A percentile compares a stretch with the other conserved stretches of the same genome.
Evolutionary conservation across 2,329 filamentous ascomycete species (phyloP).

Genomic region (Apiospora koreana): DNA sequence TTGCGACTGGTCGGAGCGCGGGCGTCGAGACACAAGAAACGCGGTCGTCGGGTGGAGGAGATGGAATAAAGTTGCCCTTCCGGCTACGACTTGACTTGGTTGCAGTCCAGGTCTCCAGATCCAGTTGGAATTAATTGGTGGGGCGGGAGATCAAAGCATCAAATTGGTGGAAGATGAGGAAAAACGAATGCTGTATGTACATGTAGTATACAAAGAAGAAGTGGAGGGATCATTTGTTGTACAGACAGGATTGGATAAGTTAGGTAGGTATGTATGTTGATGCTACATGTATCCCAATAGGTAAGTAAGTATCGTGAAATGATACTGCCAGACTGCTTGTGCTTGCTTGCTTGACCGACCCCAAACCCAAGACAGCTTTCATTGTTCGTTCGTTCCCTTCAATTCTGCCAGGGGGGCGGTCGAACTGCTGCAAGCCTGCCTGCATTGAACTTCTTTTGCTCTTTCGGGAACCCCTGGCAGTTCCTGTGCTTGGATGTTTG

Average conservation of each 20-base stretch:
- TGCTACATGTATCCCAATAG: too few species aligned
- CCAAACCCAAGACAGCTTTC: neutral
- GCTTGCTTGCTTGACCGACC: neutral
- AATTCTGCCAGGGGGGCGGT: slow-evolving; percentile 1
- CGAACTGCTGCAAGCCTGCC: neutral
- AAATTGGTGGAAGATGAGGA: too few species aligned
- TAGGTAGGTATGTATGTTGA: neutral
- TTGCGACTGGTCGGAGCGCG: slow-evolving; percentile 3
- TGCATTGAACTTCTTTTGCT: neutral
- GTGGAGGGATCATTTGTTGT: neutral
- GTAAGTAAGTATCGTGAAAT: neutral
- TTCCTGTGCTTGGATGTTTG: neutral
- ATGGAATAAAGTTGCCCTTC: neutral
- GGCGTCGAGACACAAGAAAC: neutral
- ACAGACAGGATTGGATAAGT: neutral
- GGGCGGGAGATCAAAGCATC: neutral
- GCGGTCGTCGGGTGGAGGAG: neutral
- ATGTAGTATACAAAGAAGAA: too few species aligned
- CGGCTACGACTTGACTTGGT: neutral
- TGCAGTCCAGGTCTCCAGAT: too few species aligned
- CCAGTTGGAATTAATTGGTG: neutral
- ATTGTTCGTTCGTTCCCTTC: neutral
- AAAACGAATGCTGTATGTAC: too few species aligned
- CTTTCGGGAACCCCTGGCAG: neutral
- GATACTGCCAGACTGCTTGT: neutral